Evolutionary conservation across 495 filamentous ascomycete genomes (phyloP), one percentile per base, ranked within the genome.

Genomic region (Neurospora sp.): DNA sequence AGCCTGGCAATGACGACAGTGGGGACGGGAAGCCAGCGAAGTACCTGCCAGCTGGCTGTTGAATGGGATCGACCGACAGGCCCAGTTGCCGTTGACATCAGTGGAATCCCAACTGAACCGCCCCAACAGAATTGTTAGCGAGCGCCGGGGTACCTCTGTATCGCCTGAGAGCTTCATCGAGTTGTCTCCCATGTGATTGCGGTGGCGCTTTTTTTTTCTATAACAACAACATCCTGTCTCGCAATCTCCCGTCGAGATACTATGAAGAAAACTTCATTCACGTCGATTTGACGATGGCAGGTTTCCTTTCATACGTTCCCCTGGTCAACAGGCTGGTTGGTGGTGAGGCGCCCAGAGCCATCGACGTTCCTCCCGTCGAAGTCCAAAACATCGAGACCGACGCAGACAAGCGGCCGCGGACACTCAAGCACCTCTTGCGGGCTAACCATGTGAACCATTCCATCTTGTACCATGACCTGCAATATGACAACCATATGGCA

Each of bases 371-470:
- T 7, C 84, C 91, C 0, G 91, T 95, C 45, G 84, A 92, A 70
- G 84, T 91, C 70, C 88, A 95, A 82, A 89, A 91, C 79, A 88
- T 96, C 71, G 96, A 98, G 80, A 91, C 88, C 8, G 86, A 88
- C 24, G 85, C 89, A 10, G 93, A 94, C 73, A 96, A 94, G 81
- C 84, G 91, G 38, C 89, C 92, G 13, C 83, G 95, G 73, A 93
- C 93, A 5, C 86, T 99, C 71, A 97, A 96, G 80, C 94, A 98
- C 80, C 85, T 98, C 17, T 78, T 99, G 40, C 90, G 90, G 76
- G 89, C 94, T 36, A 98, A 99, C 81, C 96, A 99, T 84, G 89
- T 90, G 40, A 97, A 96, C 77, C 86, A 97, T 82, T 87, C 93
- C 36, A 90, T 98, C 71, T 79, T 98, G 71, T 97, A 92, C 78